Evolutionary conservation across 164 flowering plant genomes (phyloP), one percentile per base, ranked within the genome.

Genomic region (Hamamelis virginiana): DNA sequence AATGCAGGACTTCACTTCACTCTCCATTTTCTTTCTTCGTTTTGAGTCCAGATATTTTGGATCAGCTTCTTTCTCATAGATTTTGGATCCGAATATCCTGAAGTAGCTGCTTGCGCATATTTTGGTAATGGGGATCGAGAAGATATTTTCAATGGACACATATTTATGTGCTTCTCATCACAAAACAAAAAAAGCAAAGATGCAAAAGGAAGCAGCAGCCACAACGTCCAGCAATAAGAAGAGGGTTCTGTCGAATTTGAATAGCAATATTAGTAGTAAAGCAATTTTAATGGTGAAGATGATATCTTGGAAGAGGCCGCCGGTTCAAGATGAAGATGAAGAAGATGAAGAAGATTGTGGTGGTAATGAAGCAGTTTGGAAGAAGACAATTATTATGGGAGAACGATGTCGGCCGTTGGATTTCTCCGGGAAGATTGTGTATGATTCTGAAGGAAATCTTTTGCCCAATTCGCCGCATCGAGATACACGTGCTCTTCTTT

Each of bases 371-470:
- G 85, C 69, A 0, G 27, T 87, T 27, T 89, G 94, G 94, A 87
- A 69, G 83, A 85, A 75, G 81, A 75, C 79, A 27, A 87, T 89
- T 64, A 78, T 89, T 41, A 80, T 52, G 80, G 94, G 94, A 5
- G 87, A 80, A 27, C 75, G 82, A 28, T 89, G 94, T 72, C 83
- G 82, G 26, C 94, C 88, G 0, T 19, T 84, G 16, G 78, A 87
- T 48, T 87, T 87, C 44, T 87, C 94, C 1, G 94, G 89, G 33
- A 73, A 68, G 33, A 83, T 87, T 38, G 41, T 43, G 19, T 83
- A 86, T 71, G 93, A 89, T 64, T 70, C 74, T 28, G 63, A 81
- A 4, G 91, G 93, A 8, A 82, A 87, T 59, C 84, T 65, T 66
- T 8, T 87, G 33, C 67, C 73, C 3, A 67, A 69, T 15, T 15